Base-by-base conservation (phyloP, 139 green algal species). In the Chlorella sp. region DNA sequence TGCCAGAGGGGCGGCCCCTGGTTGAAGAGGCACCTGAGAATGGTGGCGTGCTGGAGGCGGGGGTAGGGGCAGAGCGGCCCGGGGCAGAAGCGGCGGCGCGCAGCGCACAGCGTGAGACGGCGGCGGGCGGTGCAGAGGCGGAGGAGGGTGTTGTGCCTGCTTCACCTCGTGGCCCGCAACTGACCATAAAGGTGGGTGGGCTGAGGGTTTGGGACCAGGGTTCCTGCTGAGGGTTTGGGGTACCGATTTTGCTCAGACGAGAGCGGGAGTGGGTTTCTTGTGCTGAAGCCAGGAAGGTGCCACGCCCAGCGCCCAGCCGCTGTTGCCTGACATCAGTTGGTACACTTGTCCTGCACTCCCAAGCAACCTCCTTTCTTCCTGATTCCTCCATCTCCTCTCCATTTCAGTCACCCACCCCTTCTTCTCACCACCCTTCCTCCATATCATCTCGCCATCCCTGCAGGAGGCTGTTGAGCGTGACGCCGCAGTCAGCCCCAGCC, bases 401-500 rank as follows among this genome's bases (percentile, higher is more conserved):
- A 57, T 9, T 57, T 57, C 48, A 26, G 16, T 28, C 12, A 77
- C 28, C 30, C 69, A 39, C 21, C 28, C 30, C 14, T 34, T 16
- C 39, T 71, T 28, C 48, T 34, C 30, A 11, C 30, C 32, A 21
- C 36, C 1, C 30, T 34, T 75, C 16, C 12, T 60, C 24, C 2
- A 24, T 64, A 1, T 36, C 84, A n/a, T 48, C 34, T 11, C 42
- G 26, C 0, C n/a, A 32, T 21, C 79, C n/a, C 80, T 77, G 22
- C 68, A 88, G 84, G 84, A 81, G 30, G 84, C 84, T 11, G 84
- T 88, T 14, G 68, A 48, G 39, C 22, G 77, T 21, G 28, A 88
- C 64, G 64, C 21, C 42, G 39, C 28, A 11, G 84, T 88, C 11
- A 81, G 28, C 40, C 15, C 22, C 64, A 88, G 83, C 61, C 83